Evolutionary conservation across 2,329 filamentous ascomycete species (phyloP).

Genomic region (Talaromyces sp.): DNA sequence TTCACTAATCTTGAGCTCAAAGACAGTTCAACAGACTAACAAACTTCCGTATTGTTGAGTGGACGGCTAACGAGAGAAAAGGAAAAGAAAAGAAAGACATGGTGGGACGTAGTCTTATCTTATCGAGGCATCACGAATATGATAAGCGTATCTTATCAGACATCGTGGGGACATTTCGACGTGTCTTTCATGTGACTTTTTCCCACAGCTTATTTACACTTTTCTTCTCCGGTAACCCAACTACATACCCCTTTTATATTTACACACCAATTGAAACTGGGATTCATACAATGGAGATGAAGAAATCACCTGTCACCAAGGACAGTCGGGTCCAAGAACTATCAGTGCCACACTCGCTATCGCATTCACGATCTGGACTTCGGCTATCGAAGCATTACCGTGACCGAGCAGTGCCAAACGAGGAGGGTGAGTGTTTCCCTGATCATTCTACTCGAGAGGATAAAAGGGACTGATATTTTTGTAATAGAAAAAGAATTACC

Average conservation of each 20-base stretch:
- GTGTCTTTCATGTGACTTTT: constrained; percentile 13
- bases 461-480: not conserved
- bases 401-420: constrained; percentile 8
- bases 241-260: not conserved
- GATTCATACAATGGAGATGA: not conserved
- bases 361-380: constrained; percentile 17
- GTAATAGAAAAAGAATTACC: constrained; percentile 17
- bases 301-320: not conserved
- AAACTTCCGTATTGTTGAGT: no score
- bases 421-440: not conserved
- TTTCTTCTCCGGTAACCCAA: not conserved
- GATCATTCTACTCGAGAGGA: not conserved
- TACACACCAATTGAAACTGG: not conserved
- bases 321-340: not conserved
- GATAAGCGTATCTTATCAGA: constrained; percentile 8
- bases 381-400: constrained; percentile 14
- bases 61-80: no score
- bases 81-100: no score
- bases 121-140: not conserved
- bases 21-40: no score
- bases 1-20: no score
- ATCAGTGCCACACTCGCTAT: constrained; percentile 3
- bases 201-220: not conserved
- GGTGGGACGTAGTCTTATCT: not conserved
- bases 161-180: not conserved